Conservation (phyloP, 2,329 filamentous ascomycete species). For the Talaromyces albobiverticillius region DNA sequence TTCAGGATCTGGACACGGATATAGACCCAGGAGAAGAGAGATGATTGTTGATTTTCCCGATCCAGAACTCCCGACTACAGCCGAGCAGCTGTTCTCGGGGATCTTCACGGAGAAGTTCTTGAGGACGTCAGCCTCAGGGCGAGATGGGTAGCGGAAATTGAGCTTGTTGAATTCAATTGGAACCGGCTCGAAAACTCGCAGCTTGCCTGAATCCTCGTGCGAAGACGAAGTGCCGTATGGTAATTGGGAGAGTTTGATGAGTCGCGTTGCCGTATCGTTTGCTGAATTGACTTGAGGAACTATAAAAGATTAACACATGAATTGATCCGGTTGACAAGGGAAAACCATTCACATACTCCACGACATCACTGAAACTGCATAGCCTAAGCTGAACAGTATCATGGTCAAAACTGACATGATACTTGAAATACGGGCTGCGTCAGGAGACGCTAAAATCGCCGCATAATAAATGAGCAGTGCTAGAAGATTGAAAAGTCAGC, state of each 20-base stretch:
- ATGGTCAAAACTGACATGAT: conserved; percentile 76
- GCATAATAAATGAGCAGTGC: conserved; percentile 85
- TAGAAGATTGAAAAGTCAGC: conserved; percentile 12
- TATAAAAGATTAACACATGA: conserved; percentile 19
- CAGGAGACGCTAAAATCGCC: conserved; percentile 57
- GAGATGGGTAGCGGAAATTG: conserved; percentile 68
- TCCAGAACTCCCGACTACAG: conserved; percentile 79
- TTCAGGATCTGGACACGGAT: conserved; percentile 37
- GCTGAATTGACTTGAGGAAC: conserved; percentile 78
- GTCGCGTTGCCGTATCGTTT: conserved; percentile 66
- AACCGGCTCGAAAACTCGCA: conserved; percentile 39
- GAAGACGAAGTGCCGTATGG: conserved; percentile 49
- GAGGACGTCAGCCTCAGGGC: conserved; percentile 55
- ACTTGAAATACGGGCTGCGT: conserved; percentile 51
- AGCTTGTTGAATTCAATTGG: conserved; percentile 62
- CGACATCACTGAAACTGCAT: conserved; percentile 65
- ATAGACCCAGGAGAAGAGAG: conserved; percentile 70
- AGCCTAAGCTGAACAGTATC: conserved; percentile 77
- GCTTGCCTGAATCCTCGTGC: conserved; percentile 56
- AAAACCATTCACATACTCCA: conserved; percentile 45
- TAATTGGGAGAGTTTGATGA: conserved; percentile 68
- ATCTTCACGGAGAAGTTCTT: conserved; percentile 65
- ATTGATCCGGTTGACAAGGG: background rate
- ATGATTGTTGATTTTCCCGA: conserved; percentile 89
- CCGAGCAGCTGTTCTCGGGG: conserved; percentile 62